Percentiles rank a stretch among this genome's conserved stretches.
phyloP scores from a whole-genome alignment of 2,329 filamentous ascomycete species.

The Pseudogymnoascus sp. region DNA sequence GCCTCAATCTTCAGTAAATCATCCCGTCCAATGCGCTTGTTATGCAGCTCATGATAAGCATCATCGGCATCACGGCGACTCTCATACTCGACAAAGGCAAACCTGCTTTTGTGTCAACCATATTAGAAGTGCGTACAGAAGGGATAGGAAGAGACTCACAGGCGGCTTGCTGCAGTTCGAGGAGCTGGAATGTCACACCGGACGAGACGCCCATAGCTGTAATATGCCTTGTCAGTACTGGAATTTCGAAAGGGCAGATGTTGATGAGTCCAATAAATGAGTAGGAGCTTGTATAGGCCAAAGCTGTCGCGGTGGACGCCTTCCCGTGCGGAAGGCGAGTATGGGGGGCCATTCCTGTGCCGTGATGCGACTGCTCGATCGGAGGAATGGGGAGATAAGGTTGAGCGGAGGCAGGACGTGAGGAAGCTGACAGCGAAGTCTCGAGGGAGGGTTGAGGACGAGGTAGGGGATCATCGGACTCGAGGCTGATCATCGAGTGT shows the following conservation, averaged over 20 bases:
- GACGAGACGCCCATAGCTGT: constrained; percentile 91
- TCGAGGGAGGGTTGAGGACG: constrained; percentile 29
- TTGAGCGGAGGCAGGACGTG: constrained; percentile 34
- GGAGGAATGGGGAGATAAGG: constrained; percentile 30
- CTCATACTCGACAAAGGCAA: constrained; percentile 99
- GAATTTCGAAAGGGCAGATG: constrained; percentile 14
- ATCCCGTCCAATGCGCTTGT: constrained; percentile 94
- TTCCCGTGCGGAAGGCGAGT: constrained; percentile 8
- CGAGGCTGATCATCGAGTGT: constrained; percentile 34
- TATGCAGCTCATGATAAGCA: constrained; percentile 99
- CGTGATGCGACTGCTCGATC: constrained; percentile 30
- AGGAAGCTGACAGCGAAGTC: constrained; percentile 37
- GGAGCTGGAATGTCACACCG: constrained; percentile 97
- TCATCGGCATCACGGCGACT: constrained; percentile 96
- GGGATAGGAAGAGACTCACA: constrained; percentile 56
- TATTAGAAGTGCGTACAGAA: constrained; percentile 23
- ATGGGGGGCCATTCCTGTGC: constrained; percentile 12
- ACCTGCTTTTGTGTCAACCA: constrained; percentile 46
- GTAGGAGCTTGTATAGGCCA: constrained; percentile 16
- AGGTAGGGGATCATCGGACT: constrained; percentile 32
- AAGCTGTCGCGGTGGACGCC: constrained; percentile 16
- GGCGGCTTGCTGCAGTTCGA: constrained; percentile 82
- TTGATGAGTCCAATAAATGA: constrained; percentile 8
- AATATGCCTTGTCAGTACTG: constrained; percentile 23
- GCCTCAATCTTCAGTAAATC: constrained; percentile 98